Evolutionary conservation across 257 asterid species (phyloP), one percentile per base, ranked within the genome.

Genomic region (Nicotiana attenuata): DNA sequence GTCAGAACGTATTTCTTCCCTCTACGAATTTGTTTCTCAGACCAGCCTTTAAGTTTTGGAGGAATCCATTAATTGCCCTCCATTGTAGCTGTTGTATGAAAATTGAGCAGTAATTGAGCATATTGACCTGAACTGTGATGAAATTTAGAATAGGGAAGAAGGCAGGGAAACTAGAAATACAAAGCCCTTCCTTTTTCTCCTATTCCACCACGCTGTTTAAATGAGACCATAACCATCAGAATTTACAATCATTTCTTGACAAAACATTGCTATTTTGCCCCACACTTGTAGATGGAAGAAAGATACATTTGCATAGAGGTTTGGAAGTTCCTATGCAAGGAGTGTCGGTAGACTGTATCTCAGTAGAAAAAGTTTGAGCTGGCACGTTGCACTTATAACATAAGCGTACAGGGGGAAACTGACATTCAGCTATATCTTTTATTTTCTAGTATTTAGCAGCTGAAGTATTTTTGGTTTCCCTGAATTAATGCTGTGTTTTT

Each of bases 1-100:
- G 7, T 41, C 78, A 20, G 78, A 41, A 71, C 8, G 35, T 71
- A 71, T 19, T 41, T 35, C 77, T 38, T 47, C 78, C 59, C 20
- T 6, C 13, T 71, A 41, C 14, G 20, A 71, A 41, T 71, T 71
- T 71, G 35, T 20, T 71, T 71, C 57, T 20, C 35, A 13, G 78
- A 71, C 59, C 59, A 45, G 20, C 47, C 59, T 11, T 20, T 35
- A 5, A 15, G 47, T 20, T 69, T 20, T 20, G 7, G 20, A 71
- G 35, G 59, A 71, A 71, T 71, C 59, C 59, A 71, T 71, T 71
- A 71, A 41, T 69, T 69, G 7, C 59, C 20, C 78, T n/a, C 60
- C 50, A 41, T 41, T 71, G 78, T 41, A 45, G 13, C 59, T 13
- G 38, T 45, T 45, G 60, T 71, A 22, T 75, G 61, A 50, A 45